These are phyloP conservation scores for Bodo saltans DNA, from an alignment of 78 protist species.

Conservation along the genomic window DNA sequence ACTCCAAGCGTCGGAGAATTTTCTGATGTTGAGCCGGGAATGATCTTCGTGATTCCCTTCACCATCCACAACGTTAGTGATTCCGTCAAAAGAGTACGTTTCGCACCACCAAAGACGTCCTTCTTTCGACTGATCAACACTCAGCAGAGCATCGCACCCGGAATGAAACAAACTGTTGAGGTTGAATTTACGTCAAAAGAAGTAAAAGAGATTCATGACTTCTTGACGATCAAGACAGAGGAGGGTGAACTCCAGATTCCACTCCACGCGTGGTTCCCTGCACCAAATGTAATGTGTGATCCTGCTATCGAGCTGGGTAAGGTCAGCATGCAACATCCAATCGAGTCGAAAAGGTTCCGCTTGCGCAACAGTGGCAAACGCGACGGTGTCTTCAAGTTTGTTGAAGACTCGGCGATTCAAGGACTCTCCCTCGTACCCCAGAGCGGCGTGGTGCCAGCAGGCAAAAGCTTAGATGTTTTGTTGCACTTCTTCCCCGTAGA, in stretches of 20 bases:
- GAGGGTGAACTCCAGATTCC: conserved; percentile 13
- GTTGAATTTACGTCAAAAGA: conserved; percentile 18
- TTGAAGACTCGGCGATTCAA: not conserved
- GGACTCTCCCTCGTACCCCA: conserved; percentile 5
- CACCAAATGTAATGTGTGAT: not conserved
- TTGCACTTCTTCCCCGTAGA: conserved; percentile 8
- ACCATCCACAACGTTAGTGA: conserved; percentile 21
- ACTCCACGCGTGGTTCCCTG: conserved; percentile 27
- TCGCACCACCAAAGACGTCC: not conserved
- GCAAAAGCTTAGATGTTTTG: not conserved
- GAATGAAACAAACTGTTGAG: conserved; percentile 21
- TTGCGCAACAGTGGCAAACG: conserved; percentile 20
- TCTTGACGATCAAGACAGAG: not conserved
- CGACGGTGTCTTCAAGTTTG: conserved; percentile 26
- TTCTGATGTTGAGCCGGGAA: not conserved
- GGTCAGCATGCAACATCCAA: conserved; percentile 18
- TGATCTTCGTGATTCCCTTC: conserved; percentile 14
- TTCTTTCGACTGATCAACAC: not conserved
- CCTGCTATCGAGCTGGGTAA: not conserved
- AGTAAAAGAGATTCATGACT: not conserved
- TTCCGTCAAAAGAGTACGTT: conserved; percentile 5
- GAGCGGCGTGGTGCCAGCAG: not conserved
- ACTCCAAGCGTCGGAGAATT: conserved; percentile 15
- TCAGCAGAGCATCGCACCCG: conserved; percentile 35
- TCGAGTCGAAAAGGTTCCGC: not conserved